Base-by-base conservation (phyloP, 805 yeast species). In the Deakozyma indianensis region DNA sequence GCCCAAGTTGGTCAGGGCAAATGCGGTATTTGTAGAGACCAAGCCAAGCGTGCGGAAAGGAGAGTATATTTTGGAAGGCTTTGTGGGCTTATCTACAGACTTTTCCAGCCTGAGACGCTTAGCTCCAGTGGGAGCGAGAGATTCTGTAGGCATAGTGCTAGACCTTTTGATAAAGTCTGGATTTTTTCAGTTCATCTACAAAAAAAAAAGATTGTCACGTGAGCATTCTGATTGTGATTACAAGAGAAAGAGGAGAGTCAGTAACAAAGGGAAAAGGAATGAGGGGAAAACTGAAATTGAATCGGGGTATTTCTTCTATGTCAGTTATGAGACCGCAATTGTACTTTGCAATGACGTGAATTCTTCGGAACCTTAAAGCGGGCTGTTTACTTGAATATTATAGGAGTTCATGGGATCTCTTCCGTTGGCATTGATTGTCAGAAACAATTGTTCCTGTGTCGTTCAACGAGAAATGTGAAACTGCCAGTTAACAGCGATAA, bases 1-100 rank as follows among this genome's bases (percentile, higher is more conserved):
- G 44, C 98, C 98, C 48, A 90, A 70, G 1, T 90, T 78, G 23
- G 97, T 94, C 20, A 86, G 69, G 4, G 95, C 83, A 59, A 88
- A 85, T 2, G 97, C 97, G 1, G 73, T 69, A 29, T 75, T 80
- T 58, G 85, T 85, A 23, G 95, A 73, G n/a, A 94, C 94, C 57
- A 85, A 78, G 3, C 98, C 98, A 22, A 92, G 46, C 1, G 58
- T 54, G 15, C 60, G 38, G 45, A 55, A 56, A 5, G 58, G 57
- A n/a, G 38, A 32, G 38, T 32, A 32, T 9, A 32, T 32, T 32
- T n/a, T 32, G 18, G 38, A 32, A 11, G 38, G 38, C 5, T 9
- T 32, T 14, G 38, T 5, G 7, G 7, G 7, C 14, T 7, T 9
- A 7, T 7, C 7, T 7, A 7, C 28, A 9, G 28, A 25, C 14